Base-by-base conservation (phyloP, 2,329 filamentous ascomycete genomes). In the Penicillium sp. region DNA sequence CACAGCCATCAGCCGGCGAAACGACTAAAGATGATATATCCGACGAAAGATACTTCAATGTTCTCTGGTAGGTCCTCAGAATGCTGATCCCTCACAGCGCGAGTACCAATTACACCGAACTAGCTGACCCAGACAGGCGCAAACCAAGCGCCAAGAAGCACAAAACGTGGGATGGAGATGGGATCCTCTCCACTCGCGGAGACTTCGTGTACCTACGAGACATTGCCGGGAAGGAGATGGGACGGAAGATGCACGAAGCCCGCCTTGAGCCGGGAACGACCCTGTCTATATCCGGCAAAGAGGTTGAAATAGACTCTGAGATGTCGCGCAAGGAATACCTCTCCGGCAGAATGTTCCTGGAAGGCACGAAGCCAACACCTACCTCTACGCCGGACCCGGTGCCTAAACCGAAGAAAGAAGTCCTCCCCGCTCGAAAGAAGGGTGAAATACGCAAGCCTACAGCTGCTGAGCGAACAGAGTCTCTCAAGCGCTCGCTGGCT, bases 131-230 rank as follows among this genome's bases (percentile, higher is more conserved):
- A 22, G 7, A 9, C 44, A 84, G 84, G 87, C 83, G 88, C 19
- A 89, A 88, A 69, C 83, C 81, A 49, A 88, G 86, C 0, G 82
- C 77, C 6, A 90, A 89, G 70, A 90, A 90, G 73, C 84, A 90
- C 71, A 90, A 90, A 69, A 90, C 86, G 5, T 90, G 88, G 87
- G 87, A 90, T 65, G 87, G 87, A 2, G 88, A 90, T 71, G 88
- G 86, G 1, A 78, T 89, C 2, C 76, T 90, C 9, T 77, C 78
- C 4, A 77, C 87, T 4, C 72, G 75, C 2, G 80, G 78, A 35
- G 85, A 85, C 4, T 82, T 81, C 65, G 85, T 82, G 4, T 78
- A 77, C 50, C 76, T 90, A 16, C 82, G 85, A 56, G 85, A 89
- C 67, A 78, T 82, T 11, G 81, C 81, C 0, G 87, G 87, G 3